These are phyloP conservation scores for Achaetomiella virescens DNA, from an alignment of 495 filamentous ascomycete species.

Conservation along the genomic window DNA sequence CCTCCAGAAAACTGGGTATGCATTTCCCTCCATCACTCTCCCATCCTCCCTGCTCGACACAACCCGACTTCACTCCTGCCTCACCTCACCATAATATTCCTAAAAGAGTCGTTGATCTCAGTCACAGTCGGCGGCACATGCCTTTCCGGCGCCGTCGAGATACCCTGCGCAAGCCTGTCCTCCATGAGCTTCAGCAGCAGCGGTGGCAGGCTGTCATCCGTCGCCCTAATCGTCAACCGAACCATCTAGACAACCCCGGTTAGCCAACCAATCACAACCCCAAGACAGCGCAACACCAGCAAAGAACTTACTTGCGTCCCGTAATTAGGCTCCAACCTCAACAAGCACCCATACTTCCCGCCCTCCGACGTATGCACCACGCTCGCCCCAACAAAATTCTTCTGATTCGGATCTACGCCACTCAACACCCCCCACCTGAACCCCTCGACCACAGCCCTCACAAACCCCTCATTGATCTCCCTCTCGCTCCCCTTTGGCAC, in stretches of 20 bases:
- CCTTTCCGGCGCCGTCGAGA: conserved; percentile 37
- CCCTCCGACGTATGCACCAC: conserved; percentile 76
- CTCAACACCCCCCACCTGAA: conserved; percentile 85
- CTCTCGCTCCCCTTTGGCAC: conserved; percentile 43
- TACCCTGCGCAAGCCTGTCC: conserved; percentile 56
- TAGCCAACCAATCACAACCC: not conserved
- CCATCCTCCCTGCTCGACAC: not conserved
- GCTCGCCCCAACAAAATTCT: conserved; percentile 90
- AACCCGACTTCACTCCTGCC: not conserved
- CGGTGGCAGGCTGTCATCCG: conserved; percentile 80
- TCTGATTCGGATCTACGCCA: conserved; percentile 79
- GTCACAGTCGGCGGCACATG: conserved; percentile 29
- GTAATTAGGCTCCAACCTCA: conserved; percentile 93
- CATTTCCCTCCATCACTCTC: not conserved
- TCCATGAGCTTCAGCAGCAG: conserved; percentile 81
- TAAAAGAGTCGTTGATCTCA: conserved; percentile 44
- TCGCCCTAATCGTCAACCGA: conserved; percentile 88
- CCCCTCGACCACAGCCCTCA: conserved; percentile 61
- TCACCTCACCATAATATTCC: conserved; percentile 46
- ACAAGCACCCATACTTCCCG: conserved; percentile 89
- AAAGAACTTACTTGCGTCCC: conserved; percentile 63
- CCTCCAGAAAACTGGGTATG: not conserved
- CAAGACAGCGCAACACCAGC: not conserved
- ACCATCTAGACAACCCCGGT: conserved; percentile 65
- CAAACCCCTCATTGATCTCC: conserved; percentile 51